These are phyloP conservation scores for Geopyxis carbonaria DNA, from an alignment of 495 filamentous ascomycete species.

Conservation along the genomic window DNA sequence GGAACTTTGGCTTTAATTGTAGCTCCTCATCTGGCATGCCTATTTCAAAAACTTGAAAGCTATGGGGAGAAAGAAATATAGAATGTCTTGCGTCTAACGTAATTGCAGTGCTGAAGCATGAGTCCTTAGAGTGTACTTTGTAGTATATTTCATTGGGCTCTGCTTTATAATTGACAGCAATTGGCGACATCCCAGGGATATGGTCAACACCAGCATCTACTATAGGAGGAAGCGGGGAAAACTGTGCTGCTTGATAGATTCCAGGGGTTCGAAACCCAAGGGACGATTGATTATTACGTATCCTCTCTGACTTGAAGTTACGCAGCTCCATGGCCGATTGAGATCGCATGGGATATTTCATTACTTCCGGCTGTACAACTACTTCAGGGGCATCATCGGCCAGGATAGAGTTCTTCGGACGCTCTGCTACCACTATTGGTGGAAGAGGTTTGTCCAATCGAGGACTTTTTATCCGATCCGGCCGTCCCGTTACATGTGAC, in stretches of 20 bases:
- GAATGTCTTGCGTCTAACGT: constrained; percentile 18
- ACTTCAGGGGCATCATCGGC: constrained; percentile 17
- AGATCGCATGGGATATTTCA: too few relatives aligned
- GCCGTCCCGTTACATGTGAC: constrained; percentile 11
- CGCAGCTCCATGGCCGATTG: constrained; percentile 19
- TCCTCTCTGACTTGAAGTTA: constrained; percentile 12
- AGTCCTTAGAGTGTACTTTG: constrained; percentile 21
- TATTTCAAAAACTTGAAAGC: constrained; percentile 21
- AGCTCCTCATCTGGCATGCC: constrained; percentile 10
- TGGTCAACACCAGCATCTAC: constrained; percentile 12
- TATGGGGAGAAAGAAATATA: constrained; percentile 18
- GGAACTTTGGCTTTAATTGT: constrained; percentile 14
- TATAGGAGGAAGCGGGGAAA: constrained; percentile 8
- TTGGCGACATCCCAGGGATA: constrained; percentile 10
- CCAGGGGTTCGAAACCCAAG: constrained; percentile 6
- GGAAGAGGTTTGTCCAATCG: constrained; percentile 22
- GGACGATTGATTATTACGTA: constrained; percentile 7
- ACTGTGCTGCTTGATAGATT: not conserved
- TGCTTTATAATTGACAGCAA: constrained; percentile 14
- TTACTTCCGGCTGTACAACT: too few relatives aligned
- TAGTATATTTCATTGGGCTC: constrained; percentile 17
- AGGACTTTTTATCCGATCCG: constrained; percentile 9
- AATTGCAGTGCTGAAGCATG: constrained; percentile 17
- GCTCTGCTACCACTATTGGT: constrained; percentile 3
- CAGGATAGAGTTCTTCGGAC: constrained; percentile 5